Evolutionary conservation across 768 basidiomycete genomes (phyloP).

Genomic region (Phaeotremella skinneri): DNA sequence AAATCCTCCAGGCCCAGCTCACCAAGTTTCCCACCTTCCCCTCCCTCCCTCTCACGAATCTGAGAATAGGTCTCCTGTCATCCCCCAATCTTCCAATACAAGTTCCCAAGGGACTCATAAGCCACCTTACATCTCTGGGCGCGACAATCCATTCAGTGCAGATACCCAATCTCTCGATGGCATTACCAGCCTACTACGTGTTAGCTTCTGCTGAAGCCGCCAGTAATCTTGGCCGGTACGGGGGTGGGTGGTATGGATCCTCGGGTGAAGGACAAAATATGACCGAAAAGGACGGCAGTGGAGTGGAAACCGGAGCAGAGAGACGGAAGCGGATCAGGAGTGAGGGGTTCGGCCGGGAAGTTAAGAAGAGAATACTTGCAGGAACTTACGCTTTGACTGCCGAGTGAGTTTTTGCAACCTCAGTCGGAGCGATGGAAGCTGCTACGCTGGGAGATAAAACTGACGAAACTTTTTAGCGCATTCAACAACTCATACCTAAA

Average conservation of each 20-base stretch:
- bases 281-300: conserved; percentile 56
- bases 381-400: conserved; percentile 90
- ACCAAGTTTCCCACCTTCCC: conserved; percentile 54
- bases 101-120: conserved; percentile 50
- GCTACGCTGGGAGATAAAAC: not conserved
- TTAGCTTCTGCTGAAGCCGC: conserved; percentile 90
- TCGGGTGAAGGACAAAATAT: conserved; percentile 55
- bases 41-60: not conserved
- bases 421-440: too few species aligned
- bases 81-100: conserved; percentile 17
- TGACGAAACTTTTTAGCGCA: conserved; percentile 59
- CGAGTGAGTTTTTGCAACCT: conserved; percentile 60
- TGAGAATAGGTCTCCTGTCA: conserved; percentile 20
- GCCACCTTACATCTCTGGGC: conserved; percentile 57
- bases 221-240: conserved; percentile 85
- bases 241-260: conserved; percentile 76
- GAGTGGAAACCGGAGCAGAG: conserved; percentile 20
- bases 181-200: conserved; percentile 93
- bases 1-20: conserved; percentile 56
- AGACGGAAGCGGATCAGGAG: conserved; percentile 54
- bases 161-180: conserved; percentile 66
- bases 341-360: conserved; percentile 75
- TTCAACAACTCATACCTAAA: conserved; percentile 97
- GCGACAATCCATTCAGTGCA: conserved; percentile 71
- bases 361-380: conserved; percentile 77